Base-by-base conservation (phyloP, 2,329 filamentous ascomycete genomes). In the Cladosporium sp. region DNA sequence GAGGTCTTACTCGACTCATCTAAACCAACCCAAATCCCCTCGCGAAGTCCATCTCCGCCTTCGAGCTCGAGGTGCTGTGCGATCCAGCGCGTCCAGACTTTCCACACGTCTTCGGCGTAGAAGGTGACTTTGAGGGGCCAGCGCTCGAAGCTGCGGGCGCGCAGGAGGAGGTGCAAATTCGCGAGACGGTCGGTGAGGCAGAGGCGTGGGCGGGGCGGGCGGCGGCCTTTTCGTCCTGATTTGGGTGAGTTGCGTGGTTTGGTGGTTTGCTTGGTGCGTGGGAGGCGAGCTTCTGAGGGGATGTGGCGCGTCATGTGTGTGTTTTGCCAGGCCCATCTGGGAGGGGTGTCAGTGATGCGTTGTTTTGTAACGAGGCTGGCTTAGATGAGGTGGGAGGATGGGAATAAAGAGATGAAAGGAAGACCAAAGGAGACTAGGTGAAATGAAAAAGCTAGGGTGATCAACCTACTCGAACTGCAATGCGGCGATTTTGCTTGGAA, bases 291-390 rank as follows among this genome's bases (percentile, higher is more conserved):
- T 27, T 79, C 75, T 11, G 77, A 69, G 11, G 86, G 79, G 51
- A 96, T 89, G 65, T 95, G 90, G 29, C 86, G 74, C 4, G 91
- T 91, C 29, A 85, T 68, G 64, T 93, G 86, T 1, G 90, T 82
- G 64, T 97, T 90, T 58, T 88, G 88, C 77, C 95, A 86, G 34
- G 92, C 91, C 92, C 92, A 96, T 76, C 88, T 92, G 56, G 7
- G 37, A 41, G 12, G n/a, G 4, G 3, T 37, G 50, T 42, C 7
- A 40, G 50, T 40, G 7, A 40, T 36, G 18, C 6, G 15, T 4
- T 2, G 32, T 36, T 36, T 15, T 1, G 4, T 7, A 19, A n/a
- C 9, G 18, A 41, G 4, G 2, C 6, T 43, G 15, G 6, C 29
- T 19, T 4, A 11, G 22, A 12, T 29, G 19, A 8, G 7, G 17